These are phyloP conservation scores for Eimeria sp. DNA, from an alignment of 169 alveolate species.

Conservation along the genomic window DNA sequence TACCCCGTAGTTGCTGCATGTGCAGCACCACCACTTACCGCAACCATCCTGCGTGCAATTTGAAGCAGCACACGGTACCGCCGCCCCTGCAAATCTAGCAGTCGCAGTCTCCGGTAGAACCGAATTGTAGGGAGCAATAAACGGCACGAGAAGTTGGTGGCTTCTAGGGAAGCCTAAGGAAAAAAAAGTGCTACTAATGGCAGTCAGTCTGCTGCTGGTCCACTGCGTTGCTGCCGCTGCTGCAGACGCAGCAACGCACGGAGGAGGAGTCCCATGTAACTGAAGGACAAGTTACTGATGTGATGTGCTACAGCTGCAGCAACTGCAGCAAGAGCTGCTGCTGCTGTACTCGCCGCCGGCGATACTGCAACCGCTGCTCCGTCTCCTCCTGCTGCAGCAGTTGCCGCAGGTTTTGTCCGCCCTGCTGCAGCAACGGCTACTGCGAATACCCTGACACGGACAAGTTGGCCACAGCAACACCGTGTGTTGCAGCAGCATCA, in stretches of 20 bases:
- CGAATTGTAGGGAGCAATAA: not conserved
- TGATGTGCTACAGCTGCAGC: conserved; percentile 38
- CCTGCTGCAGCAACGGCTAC: conserved; percentile 66
- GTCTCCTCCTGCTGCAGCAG: conserved; percentile 54
- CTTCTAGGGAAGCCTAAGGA: conserved; percentile 80
- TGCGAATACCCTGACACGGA: conserved; percentile 67
- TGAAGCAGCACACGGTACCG: not conserved
- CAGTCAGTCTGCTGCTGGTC: conserved; percentile 62
- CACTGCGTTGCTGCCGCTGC: conserved; percentile 35
- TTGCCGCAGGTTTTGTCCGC: conserved; percentile 20
- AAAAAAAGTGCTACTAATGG: conserved; percentile 67
- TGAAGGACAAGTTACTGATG: conserved; percentile 15
- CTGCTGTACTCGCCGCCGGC: conserved; percentile 77
- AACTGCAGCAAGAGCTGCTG: conserved; percentile 55
- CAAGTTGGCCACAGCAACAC: conserved; percentile 33
- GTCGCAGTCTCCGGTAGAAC: not conserved
- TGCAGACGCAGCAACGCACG: conserved; percentile 37
- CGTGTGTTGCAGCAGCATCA: conserved; percentile 65
- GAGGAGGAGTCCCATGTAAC: not conserved
- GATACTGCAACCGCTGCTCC: conserved; percentile 61
- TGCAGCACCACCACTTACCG: not conserved
- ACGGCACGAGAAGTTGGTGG: conserved; percentile 43
- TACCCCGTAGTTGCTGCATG: not conserved
- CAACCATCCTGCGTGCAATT: not conserved
- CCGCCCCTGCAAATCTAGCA: not conserved